These are phyloP conservation scores for Penicillium malachiteum DNA, from an alignment of 495 filamentous ascomycete species.

Conservation along the genomic window DNA sequence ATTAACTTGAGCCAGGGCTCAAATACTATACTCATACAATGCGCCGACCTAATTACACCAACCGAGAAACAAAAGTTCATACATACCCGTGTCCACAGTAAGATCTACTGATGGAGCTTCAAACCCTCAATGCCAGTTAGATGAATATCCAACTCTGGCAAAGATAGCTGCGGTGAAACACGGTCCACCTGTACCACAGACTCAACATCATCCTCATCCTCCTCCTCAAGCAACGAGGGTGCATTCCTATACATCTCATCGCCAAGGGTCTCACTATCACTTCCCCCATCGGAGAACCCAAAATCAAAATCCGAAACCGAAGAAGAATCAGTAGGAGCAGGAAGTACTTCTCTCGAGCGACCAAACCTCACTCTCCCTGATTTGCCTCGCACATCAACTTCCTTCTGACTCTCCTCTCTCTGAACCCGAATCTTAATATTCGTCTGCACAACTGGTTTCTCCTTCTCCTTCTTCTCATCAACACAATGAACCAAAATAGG, in stretches of 20 bases:
- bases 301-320: slow-evolving; percentile 30
- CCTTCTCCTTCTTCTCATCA: neutral
- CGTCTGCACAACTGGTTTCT: neutral
- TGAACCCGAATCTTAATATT: neutral
- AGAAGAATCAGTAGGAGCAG: neutral
- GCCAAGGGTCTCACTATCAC: slow-evolving; percentile 19
- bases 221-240: neutral
- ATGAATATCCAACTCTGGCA: slow-evolving; percentile 22
- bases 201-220: slow-evolving; percentile 9
- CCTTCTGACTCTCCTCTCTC: neutral
- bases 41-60: too few species aligned
- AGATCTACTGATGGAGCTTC: slow-evolving; percentile 5
- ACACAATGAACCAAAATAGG: slow-evolving; percentile 16
- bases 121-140: slow-evolving; percentile 22
- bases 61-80: neutral
- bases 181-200: slow-evolving; percentile 10
- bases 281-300: slow-evolving; percentile 17
- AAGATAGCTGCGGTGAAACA: slow-evolving; percentile 17
- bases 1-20: too few species aligned
- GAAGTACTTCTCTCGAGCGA: neutral
- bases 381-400: neutral
- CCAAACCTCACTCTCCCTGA: too few species aligned
- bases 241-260: slow-evolving; percentile 2
- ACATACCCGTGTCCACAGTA: neutral
- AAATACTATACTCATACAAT: slow-evolving; percentile 7